Evolutionary conservation across 2,329 filamentous ascomycete species (phyloP), one percentile per base, ranked within the genome.

Genomic region (Thermothelomyces thermophilus): DNA sequence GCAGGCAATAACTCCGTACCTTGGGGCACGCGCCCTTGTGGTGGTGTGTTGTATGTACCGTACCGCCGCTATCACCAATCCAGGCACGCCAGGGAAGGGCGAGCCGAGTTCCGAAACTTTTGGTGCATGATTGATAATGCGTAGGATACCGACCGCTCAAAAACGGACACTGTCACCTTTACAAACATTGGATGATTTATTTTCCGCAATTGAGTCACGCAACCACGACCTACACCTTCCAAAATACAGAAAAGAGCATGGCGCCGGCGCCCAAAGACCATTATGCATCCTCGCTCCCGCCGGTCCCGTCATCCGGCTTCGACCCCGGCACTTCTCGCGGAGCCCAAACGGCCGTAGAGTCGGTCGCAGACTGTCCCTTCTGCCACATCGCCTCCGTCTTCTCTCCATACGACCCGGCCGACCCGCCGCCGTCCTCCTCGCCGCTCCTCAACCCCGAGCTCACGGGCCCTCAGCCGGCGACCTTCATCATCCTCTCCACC

Each of bases 401-500:
- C 62, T 54, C 67, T 1, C 68, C 78, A 2, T 77, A 71, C 65
- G 60, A 72, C 47, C 72, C 74, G 2, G 44, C 62, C 24, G 34
- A 58, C 1, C 76, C 77, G 0, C 75, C 75, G 0, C 44, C 66
- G 1, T 40, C 70, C 13, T 58, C 66, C 39, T 62, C 67, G 9
- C 60, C 64, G 5, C 54, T 61, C 41, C 62, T 70, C 53, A 64
- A 54, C 52, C 66, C 63, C 1, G 61, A 56, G 14, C 56, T 58
- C 8, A 69, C 70, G 8, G 60, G 64, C 1, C 73, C 75, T 1
- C 48, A 64, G 20, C 68, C 71, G 0, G 57, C 73, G 10, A 71
- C 79, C 16, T 83, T 80, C 62, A 63, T 96, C 26, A 78, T 96
- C 28, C 78, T 96, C 51, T 87, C 87, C 2, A 93, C 87, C 1